Evolutionary conservation across 129 eudicot genomes (phyloP), one percentile per base, ranked within the genome.

Genomic region (Deinandra increscens): DNA sequence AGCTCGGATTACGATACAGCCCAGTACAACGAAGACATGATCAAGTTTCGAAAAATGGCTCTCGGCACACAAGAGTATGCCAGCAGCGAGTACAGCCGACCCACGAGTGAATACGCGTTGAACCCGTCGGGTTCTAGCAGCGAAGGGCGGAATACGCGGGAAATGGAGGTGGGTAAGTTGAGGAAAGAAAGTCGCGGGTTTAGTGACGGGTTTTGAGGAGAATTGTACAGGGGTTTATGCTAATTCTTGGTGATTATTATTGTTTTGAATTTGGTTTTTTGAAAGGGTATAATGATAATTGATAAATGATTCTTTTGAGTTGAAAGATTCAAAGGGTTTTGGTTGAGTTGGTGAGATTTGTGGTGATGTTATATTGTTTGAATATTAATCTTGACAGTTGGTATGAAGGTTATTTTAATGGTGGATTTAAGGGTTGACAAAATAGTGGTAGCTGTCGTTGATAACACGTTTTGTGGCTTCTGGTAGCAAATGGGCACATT

Each of bases 41-140:
- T 77, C 51, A 86, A 84, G 70, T 84, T 86, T 78, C 51, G 95
- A 64, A 84, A 84, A 79, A 86, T 88, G 96, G 95, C 96, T 46
- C 75, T 88, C 3, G 83, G 60, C 11, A 91, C 88, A 74, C 90
- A 82, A 73, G 91, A 88, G 20, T 88, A 86, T 10, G 79, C 81
- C 2, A 91, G 91, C 75, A 88, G 86, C 10, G 96, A 80, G 69
- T 80, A 79, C 60, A 89, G 96, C 74, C 86, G 82, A 15, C 89
- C 93, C 2, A 91, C 97, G 9, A 88, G 96, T 38, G 96, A 91
- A 63, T 91, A 85, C n/a, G 97, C 91, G 56, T 38, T 91, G 43
- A 64, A 85, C 68, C 93, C 85, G 1, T 91, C 97, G 1, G 94
- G 88, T 23, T 88, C 97, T 36, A 91, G 96, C 56, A 88, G 91